These are phyloP conservation scores for Heliamphora exappendiculata DNA, from an alignment of 148 eudicot genomes.

Conservation along the genomic window DNA sequence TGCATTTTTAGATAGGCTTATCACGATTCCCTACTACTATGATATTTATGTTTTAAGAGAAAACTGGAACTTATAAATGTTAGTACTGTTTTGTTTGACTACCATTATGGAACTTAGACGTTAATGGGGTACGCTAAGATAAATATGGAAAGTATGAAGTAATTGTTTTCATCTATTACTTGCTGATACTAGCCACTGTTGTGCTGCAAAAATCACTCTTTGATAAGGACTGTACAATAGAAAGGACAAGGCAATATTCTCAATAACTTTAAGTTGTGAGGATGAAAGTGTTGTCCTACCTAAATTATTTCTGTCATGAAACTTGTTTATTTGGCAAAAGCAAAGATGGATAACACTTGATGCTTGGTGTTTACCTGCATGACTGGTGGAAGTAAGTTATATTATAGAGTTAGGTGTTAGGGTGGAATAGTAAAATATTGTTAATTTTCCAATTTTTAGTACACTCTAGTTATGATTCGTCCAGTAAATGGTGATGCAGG, in stretches of 20 bases:
- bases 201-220: background rate
- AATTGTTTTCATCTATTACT: background rate
- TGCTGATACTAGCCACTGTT: background rate
- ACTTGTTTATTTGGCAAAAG: background rate
- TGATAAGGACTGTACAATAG: background rate
- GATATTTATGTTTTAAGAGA: background rate
- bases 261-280: background rate
- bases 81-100: background rate
- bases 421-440: background rate
- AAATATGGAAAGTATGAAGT: background rate
- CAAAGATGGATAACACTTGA: background rate
- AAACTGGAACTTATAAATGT: background rate
- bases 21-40: background rate
- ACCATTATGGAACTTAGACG: background rate
- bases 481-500: background rate
- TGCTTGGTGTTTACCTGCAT: conserved; percentile 4
- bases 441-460: background rate
- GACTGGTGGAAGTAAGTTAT: background rate
- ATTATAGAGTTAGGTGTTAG: background rate
- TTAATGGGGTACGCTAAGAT: background rate
- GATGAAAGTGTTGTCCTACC: background rate
- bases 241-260: background rate
- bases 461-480: background rate
- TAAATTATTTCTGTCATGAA: background rate
- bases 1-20: background rate